phyloP scores from a whole-genome alignment of 1,284 basidiomycete species.

The Anthracocystis panici-leucophaei region DNA sequence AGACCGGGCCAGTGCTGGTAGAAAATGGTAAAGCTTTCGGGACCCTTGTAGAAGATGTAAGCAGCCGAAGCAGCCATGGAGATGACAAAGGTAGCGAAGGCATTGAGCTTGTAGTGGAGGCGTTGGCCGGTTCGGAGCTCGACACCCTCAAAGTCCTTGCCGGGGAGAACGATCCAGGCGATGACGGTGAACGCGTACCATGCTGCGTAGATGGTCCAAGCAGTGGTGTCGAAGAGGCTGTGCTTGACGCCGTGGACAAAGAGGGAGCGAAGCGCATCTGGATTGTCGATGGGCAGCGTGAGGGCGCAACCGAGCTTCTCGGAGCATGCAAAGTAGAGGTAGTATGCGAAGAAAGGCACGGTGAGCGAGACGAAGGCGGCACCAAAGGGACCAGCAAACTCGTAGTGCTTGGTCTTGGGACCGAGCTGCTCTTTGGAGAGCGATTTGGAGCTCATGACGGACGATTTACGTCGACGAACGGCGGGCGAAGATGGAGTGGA shows the following conservation, averaged over 20 bases:
- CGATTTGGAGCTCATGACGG: slow-evolving; percentile 44
- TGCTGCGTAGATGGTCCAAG: slow-evolving; percentile 79
- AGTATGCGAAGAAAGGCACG: slow-evolving; percentile 82
- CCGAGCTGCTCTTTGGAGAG: slow-evolving; percentile 69
- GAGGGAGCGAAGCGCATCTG: slow-evolving; percentile 36
- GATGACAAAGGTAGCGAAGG: slow-evolving; percentile 83
- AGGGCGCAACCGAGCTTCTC: slow-evolving; percentile 72
- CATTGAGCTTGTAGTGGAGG: slow-evolving; percentile 91
- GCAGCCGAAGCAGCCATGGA: slow-evolving; percentile 75
- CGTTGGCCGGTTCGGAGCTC: slow-evolving; percentile 83
- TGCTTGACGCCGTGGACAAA: slow-evolving; percentile 44
- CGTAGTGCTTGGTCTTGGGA: slow-evolving; percentile 75
- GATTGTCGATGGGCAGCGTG: slow-evolving; percentile 49
- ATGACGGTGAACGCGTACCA: slow-evolving; percentile 91
- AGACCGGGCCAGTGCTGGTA: slow-evolving; percentile 94
- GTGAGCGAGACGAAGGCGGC: slow-evolving; percentile 79
- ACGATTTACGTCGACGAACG: slow-evolving; percentile 34
- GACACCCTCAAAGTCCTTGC: slow-evolving; percentile 84
- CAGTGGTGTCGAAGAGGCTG: slow-evolving; percentile 82
- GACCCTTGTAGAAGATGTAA: slow-evolving; percentile 79
- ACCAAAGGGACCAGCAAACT: slow-evolving; percentile 88
- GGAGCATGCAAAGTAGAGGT: slow-evolving; percentile 86
- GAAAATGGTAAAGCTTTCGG: slow-evolving; percentile 84
- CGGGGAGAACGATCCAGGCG: slow-evolving; percentile 87
- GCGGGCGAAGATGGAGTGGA: slow-evolving; percentile 29